These are phyloP conservation scores for Marasmius fiardii DNA, from an alignment of 1,284 basidiomycete species.

Conservation along the genomic window DNA sequence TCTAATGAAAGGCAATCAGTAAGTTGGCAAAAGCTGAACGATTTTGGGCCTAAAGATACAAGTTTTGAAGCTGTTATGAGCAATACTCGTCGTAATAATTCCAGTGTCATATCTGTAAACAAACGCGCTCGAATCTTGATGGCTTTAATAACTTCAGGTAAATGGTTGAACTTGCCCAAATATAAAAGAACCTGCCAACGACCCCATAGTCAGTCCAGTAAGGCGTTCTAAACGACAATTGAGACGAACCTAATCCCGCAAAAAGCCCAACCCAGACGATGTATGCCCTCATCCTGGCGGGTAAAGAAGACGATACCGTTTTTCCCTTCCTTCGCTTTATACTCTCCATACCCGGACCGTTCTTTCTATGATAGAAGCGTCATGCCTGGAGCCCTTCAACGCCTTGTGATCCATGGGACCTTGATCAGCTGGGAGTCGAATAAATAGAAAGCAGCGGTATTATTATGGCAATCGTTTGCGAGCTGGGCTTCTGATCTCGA, in stretches of 20 bases:
- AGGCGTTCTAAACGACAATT: background rate
- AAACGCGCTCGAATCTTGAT: background rate
- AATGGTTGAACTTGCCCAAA: constrained; percentile 7
- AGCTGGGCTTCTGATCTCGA: too few relatives aligned
- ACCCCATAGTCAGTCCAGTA: background rate
- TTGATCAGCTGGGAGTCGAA: too few relatives aligned
- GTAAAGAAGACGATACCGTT: background rate
- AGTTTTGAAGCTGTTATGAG: constrained; percentile 18
- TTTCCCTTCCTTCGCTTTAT: too few relatives aligned
- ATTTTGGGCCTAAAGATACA: constrained; percentile 8
- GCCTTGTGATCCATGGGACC: too few relatives aligned
- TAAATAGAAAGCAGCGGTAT: too few relatives aligned
- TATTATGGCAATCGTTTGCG: too few relatives aligned
- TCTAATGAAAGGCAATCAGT: constrained; percentile 3
- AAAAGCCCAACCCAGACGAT: constrained; percentile 7
- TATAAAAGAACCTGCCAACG: constrained; percentile 12
- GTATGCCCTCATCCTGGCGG: constrained; percentile 7
- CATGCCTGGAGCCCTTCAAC: too few relatives aligned
- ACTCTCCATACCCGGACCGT: too few relatives aligned
- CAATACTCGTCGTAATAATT: constrained; percentile 18
- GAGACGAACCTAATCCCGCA: constrained; percentile 7
- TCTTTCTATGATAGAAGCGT: too few relatives aligned
- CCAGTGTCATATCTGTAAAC: constrained; percentile 16
- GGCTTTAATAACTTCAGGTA: background rate
- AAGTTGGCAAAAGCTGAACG: background rate